phyloP scores from a whole-genome alignment of 306 rosid genomes.

The Arachis stenosperma region DNA sequence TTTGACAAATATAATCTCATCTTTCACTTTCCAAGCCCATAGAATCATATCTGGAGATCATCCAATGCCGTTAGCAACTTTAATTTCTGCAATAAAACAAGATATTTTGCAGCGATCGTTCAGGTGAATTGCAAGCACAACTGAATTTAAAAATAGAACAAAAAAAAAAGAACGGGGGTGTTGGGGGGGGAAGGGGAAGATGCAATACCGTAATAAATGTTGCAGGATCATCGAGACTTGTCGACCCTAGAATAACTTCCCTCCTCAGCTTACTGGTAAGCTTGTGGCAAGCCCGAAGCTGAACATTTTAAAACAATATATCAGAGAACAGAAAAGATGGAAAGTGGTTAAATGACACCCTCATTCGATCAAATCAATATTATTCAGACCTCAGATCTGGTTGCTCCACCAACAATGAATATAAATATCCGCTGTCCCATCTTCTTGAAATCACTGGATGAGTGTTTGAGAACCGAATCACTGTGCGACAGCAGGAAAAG shows the following conservation, averaged over 20 bases:
- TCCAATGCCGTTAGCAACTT: conserved; percentile 83
- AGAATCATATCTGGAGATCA: conserved; percentile 79
- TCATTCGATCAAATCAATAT: conserved; percentile 5
- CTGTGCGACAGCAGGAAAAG: conserved; percentile 45
- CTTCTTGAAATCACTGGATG: conserved; percentile 87
- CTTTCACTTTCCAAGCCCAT: conserved; percentile 35
- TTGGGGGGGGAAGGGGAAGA: no score
- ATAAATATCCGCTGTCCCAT: conserved; percentile 91
- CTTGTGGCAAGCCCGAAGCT: conserved; percentile 96
- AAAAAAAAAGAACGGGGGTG: neutral
- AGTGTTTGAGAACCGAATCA: conserved; percentile 74
- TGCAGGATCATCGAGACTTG: conserved; percentile 93
- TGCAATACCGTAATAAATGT: conserved; percentile 73
- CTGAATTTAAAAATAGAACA: conserved; percentile 7
- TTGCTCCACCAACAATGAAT: conserved; percentile 95
- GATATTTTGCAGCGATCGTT: conserved; percentile 15
- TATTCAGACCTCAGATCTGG: conserved; percentile 85
- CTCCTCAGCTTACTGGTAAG: conserved; percentile 82
- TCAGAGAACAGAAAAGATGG: conserved; percentile 39
- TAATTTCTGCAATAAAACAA: conserved; percentile 66
- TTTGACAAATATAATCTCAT: conserved; percentile 30
- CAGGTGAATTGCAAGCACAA: conserved; percentile 25
- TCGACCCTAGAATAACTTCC: conserved; percentile 84
- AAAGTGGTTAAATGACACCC: conserved; percentile 12
- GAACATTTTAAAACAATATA: conserved; percentile 42